These are phyloP conservation scores for Fomes fomentarius DNA, from an alignment of 1,284 basidiomycete genomes.

Conservation along the genomic window DNA sequence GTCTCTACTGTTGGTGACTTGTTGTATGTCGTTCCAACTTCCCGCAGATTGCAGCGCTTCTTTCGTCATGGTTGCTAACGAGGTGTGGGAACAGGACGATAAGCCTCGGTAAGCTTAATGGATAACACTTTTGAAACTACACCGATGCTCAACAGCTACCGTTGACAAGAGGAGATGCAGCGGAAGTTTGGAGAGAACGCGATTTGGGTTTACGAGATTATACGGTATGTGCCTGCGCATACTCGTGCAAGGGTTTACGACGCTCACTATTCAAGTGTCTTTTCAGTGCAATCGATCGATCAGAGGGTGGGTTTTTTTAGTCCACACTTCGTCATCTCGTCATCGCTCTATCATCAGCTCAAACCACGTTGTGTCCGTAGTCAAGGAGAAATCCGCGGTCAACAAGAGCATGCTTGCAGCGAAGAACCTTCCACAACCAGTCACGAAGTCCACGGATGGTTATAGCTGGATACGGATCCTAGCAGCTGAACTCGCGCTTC, in stretches of 20 bases:
- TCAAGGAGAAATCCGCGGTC: slow-evolving; percentile 82
- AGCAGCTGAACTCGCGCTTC: slow-evolving; percentile 85
- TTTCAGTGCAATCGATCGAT: slow-evolving; percentile 84
- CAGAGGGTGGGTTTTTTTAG: slow-evolving; percentile 65
- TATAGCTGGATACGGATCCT: slow-evolving; percentile 91
- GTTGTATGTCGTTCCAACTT: slow-evolving; percentile 55
- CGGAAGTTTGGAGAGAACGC: slow-evolving; percentile 82
- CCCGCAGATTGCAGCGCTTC: background rate
- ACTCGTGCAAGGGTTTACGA: background rate
- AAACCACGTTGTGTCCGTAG: slow-evolving; percentile 41
- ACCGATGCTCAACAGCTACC: slow-evolving; percentile 16
- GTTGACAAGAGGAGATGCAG: slow-evolving; percentile 86
- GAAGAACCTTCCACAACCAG: slow-evolving; percentile 84
- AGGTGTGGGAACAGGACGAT: slow-evolving; percentile 11
- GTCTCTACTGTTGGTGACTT: slow-evolving; percentile 90
- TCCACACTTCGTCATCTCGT: slow-evolving; percentile 20
- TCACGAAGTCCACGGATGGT: slow-evolving; percentile 75
- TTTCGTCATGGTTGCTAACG: too few relatives aligned
- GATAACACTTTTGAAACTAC: slow-evolving; percentile 33
- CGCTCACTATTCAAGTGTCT: background rate
- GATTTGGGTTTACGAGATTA: slow-evolving; percentile 90
- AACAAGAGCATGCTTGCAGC: slow-evolving; percentile 94
- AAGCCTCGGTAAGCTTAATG: slow-evolving; percentile 10
- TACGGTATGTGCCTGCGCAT: slow-evolving; percentile 51
- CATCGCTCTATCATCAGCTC: background rate